phyloP scores from a whole-genome alignment of 2,329 filamentous ascomycete genomes.

The Claviceps sp. region DNA sequence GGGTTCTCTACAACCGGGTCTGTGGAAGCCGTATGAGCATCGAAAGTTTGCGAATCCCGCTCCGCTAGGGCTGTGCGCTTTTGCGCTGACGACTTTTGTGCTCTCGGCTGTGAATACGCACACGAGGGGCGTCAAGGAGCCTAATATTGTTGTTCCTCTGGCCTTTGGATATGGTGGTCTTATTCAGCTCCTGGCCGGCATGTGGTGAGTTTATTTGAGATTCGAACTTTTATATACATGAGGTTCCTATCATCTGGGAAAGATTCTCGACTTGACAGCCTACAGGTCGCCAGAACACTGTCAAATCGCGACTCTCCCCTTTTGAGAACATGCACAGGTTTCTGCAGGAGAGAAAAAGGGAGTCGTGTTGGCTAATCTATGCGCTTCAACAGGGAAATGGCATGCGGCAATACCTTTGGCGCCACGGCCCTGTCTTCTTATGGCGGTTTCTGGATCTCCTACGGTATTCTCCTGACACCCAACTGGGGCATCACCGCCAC shows the following conservation, averaged over 20 bases:
- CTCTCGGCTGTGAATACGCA: constrained; percentile 62
- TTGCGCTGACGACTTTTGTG: constrained; percentile 73
- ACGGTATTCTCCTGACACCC: constrained; percentile 58
- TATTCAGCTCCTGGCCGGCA: constrained; percentile 68
- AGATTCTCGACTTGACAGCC: no score
- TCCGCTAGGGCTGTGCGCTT: constrained; percentile 62
- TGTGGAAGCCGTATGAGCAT: constrained; percentile 47
- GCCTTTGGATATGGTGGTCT: constrained; percentile 66
- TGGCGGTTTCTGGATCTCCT: constrained; percentile 72
- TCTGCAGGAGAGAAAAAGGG: no score
- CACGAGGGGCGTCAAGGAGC: constrained; percentile 41
- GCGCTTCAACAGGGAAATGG: constrained; percentile 50
- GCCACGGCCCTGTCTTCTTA: constrained; percentile 71
- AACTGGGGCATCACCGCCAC: constrained; percentile 43
- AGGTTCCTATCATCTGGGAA: no score
- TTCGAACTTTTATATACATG: no score
- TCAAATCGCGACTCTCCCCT: no score
- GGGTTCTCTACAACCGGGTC: constrained; percentile 60
- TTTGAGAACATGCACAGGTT: no score
- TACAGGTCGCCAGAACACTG: no score
- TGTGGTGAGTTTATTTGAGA: constrained; percentile 52
- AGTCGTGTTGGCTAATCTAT: not conserved
- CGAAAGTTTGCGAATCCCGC: constrained; percentile 71
- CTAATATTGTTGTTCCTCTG: constrained; percentile 54
- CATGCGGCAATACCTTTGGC: constrained; percentile 76